Base-by-base conservation (phyloP, 2,329 filamentous ascomycete genomes). In the Knufia fluminis region DNA sequence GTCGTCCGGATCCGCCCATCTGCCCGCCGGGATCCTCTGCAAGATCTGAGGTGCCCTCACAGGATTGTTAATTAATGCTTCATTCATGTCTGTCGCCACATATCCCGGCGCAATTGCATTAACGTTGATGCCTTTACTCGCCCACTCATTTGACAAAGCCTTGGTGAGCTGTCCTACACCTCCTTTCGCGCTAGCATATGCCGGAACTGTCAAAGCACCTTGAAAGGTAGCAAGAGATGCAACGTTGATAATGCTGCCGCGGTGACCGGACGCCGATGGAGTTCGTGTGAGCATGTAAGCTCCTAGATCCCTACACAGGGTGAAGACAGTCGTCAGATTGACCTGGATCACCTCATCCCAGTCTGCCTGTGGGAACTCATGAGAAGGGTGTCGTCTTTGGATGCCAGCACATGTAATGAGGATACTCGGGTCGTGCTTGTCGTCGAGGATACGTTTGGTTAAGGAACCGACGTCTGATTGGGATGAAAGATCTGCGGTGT, bases 81-180 rank as follows among this genome's bases (percentile, higher is more conserved):
- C 77, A 65, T 95, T 96, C 90, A 95, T 95, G 53, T 95, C 89
- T n/a, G 89, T 95, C 45, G 79, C 85, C 59, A 94, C 86, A 66
- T 95, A 95, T 0, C 89, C 89, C 0, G 89, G 89, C 1, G 89
- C 88, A 61, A 95, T 86, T 7, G 85, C 86, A 65, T 95, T 95
- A 36, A 95, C 88, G 1, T 78, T 86, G 53, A 95, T 76, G 1
- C 88, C 88, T 60, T 80, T 76, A n/a, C 72, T 67, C 0, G 82
- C 80, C 89, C 89, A 95, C 69, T 94, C 86, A 63, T 95, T 95
- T 40, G 82, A 81, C 51, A 95, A 73, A 19, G 83, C 83, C 70
- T 92, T 94, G 46, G 87, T 94, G 51, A 94, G 68, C 69, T 94
- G 88, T 3, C 80, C 83, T 0, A 95, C 82, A 8, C 85, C 89